Percentiles rank a stretch among this genome's conserved stretches.
Evolutionary conservation across 768 basidiomycete genomes (phyloP).

Genomic region (Auricularia cornea): DNA sequence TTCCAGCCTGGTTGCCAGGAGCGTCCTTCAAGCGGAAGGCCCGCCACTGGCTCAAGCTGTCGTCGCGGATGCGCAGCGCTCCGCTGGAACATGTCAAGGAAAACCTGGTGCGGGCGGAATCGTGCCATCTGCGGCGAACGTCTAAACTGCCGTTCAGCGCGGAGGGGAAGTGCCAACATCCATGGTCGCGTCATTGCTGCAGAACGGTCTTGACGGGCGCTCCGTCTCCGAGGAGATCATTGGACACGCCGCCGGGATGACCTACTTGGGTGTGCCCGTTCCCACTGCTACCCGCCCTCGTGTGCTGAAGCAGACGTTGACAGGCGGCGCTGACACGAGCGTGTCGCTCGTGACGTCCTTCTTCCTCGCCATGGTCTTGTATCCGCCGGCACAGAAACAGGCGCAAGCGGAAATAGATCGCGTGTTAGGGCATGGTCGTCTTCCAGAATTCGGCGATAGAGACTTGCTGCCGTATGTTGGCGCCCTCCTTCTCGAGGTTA

Average conservation of each 20-base stretch:
- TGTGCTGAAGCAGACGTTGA: too few species aligned
- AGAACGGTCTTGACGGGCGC: too few species aligned
- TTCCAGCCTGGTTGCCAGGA: slow-evolving; percentile 63
- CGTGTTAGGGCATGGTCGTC: slow-evolving; percentile 19
- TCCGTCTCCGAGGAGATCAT: too few species aligned
- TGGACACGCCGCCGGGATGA: too few species aligned
- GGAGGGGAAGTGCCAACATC: too few species aligned
- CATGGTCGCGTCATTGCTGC: too few species aligned
- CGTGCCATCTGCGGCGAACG: too few species aligned
- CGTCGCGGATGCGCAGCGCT: background rate
- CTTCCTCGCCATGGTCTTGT: slow-evolving; percentile 22
- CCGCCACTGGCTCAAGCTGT: slow-evolving; percentile 26
- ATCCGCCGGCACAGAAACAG: slow-evolving; percentile 21
- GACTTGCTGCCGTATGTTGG: slow-evolving; percentile 21
- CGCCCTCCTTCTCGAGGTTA: too few species aligned
- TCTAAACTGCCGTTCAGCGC: too few species aligned
- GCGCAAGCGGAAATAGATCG: slow-evolving; percentile 27
- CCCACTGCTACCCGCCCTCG: too few species aligned
- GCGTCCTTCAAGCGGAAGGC: slow-evolving; percentile 61
- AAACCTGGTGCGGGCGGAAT: too few species aligned
- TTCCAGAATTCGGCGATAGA: slow-evolving; percentile 25
- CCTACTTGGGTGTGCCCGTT: too few species aligned
- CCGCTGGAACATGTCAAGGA: background rate
- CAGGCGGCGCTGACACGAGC: slow-evolving; percentile 19
- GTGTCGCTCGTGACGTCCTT: slow-evolving; percentile 22